Conservation (phyloP, 805 yeast genomes). For the Wickerhamiella vanderwaltii region DNA sequence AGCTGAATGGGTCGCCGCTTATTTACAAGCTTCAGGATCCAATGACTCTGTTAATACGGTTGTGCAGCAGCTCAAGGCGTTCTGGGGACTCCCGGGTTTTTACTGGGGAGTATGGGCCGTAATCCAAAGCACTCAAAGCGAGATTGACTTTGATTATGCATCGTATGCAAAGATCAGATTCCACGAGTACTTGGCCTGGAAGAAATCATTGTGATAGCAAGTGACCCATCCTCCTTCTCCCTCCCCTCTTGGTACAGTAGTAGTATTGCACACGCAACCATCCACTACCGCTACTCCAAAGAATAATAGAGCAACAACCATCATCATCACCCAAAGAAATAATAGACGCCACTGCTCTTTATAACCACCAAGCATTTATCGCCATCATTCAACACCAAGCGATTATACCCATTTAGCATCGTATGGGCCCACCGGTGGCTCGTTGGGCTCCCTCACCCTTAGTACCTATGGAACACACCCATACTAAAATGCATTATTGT, state of each 20-base stretch:
- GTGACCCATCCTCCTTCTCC: constrained; percentile 5
- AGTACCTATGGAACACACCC: too few species aligned
- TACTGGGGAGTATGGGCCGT: constrained; percentile 82
- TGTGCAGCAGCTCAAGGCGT: constrained; percentile 43
- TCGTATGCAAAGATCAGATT: constrained; percentile 48
- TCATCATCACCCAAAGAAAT: background rate
- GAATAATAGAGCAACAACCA: too few species aligned
- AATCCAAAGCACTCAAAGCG: constrained; percentile 55
- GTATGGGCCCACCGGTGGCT: too few species aligned
- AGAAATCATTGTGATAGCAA: constrained; percentile 15
- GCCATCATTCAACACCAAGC: too few species aligned
- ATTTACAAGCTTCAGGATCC: constrained; percentile 31
- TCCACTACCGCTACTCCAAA: too few species aligned
- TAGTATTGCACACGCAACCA: too few species aligned
- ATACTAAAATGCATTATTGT: too few species aligned
- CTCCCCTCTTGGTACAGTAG: too few species aligned
- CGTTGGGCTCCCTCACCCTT: too few species aligned
- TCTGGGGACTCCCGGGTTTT: constrained; percentile 71
- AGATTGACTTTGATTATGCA: constrained; percentile 60
- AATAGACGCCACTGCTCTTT: too few species aligned
- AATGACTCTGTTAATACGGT: constrained; percentile 28
- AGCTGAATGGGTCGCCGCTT: constrained; percentile 47
- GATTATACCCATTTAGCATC: too few species aligned
- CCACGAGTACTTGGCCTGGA: constrained; percentile 64
- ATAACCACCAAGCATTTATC: too few species aligned